Evolutionary conservation across 2,329 filamentous ascomycete species (phyloP).

Genomic region (Exophiala calicioides): DNA sequence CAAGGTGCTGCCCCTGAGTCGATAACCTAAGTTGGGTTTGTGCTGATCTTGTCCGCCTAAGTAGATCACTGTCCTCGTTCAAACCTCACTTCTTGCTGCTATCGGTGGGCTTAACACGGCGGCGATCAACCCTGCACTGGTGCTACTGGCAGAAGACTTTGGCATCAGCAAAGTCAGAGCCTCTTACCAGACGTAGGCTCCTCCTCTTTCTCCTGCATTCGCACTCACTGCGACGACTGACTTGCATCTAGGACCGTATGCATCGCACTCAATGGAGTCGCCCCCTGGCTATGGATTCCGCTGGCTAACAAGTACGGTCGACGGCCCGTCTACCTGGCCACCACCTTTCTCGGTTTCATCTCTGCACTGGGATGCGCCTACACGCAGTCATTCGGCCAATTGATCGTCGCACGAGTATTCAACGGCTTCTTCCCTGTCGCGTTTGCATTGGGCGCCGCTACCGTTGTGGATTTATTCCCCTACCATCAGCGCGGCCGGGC

Average conservation of each 20-base stretch:
- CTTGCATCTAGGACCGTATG: constrained; percentile 32
- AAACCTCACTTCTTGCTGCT: constrained; percentile 33
- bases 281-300: constrained; percentile 33
- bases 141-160: constrained; percentile 23
- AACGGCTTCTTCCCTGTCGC: constrained; percentile 36
- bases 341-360: constrained; percentile 35
- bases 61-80: constrained; percentile 30
- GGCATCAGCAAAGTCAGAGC: constrained; percentile 23
- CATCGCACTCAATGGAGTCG: constrained; percentile 33
- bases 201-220: background rate
- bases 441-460: constrained; percentile 36
- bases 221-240: constrained; percentile 8
- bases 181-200: constrained; percentile 30
- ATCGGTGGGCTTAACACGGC: constrained; percentile 27
- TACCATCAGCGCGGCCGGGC: constrained; percentile 36
- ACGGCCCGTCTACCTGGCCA: constrained; percentile 37
- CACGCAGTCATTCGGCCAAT: constrained; percentile 18
- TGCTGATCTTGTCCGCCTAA: constrained; percentile 13
- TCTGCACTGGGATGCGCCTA: constrained; percentile 34
- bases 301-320: constrained; percentile 40
- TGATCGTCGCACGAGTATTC: constrained; percentile 32
- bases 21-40: constrained; percentile 33
- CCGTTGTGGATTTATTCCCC: constrained; percentile 37
- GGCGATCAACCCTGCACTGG: constrained; percentile 29
- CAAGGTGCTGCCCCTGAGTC: constrained; percentile 30